Base-by-base conservation (phyloP, 345 rosid species). In the Barbarea vulgaris region DNA sequence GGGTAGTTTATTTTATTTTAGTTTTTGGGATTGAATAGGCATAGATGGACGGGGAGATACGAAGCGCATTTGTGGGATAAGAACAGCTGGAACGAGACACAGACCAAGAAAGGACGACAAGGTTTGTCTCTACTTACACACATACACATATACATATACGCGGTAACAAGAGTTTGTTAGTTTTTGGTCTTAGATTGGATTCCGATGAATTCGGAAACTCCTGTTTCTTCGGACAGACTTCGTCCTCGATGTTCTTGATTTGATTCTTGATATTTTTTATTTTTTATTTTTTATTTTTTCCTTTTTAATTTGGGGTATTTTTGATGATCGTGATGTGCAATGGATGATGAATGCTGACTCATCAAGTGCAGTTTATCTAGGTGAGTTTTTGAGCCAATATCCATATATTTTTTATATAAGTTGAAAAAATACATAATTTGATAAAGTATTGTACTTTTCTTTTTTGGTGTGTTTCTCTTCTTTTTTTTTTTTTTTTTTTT, bases 51-150 rank as follows among this genome's bases (percentile, higher is more conserved):
- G 0, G 93, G 97, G 17, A 83, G 95, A 56, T 89, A 86, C 64
- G 95, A 91, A 73, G 97, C 95, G 64, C 95, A 91, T 81, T 72
- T 91, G 75, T 86, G 95, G 97, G 95, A 91, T 72, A 91, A 89
- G 83, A 87, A 87, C 69, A 79, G 91, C 78, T 91, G 95, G 95
- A 91, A 89, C 72, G 94, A 86, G 68, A 82, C 97, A 3, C 95
- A 87, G 55, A 87, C 85, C 81, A 91, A 87, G 83, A 91, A 87
- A 85, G 97, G 97, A 17, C 63, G 93, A 57, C 97, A 91, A 87
- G 97, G 97, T 86, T 37, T 62, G 34, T 65, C 37, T 17, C 9
- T 46, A 30, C 44, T 41, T 57, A 62, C 42, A 24, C 44, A 56
- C 24, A 64, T 56, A 73, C 30, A 61, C 39, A 59, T n/a, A 42